Percentiles rank a stretch among this genome's conserved stretches.
Evolutionary conservation across 1,139 yeast genomes (phyloP).

Genomic region (Blastobotrys indianensis): DNA sequence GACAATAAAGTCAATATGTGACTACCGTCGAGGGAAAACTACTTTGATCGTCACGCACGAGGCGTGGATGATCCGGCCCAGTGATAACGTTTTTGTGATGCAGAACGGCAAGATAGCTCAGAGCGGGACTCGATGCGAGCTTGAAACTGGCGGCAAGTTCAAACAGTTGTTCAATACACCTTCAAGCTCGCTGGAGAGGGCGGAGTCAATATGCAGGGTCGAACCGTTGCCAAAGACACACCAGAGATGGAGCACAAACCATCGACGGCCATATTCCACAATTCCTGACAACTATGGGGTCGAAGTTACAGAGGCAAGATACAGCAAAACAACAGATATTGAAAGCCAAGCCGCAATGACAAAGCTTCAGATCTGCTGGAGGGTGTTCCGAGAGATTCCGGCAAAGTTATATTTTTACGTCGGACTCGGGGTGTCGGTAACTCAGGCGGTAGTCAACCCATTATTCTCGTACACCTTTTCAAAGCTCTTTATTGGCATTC

Average conservation of each 20-base stretch:
- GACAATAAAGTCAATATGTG: slow-evolving; percentile 46
- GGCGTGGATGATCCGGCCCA: slow-evolving; percentile 44
- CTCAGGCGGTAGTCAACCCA: slow-evolving; percentile 65
- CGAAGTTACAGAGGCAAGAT: no score
- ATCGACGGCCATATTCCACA: not conserved
- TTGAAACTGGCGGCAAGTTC: slow-evolving; percentile 22
- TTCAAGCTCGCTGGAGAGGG: not conserved
- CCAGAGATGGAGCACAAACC: no score
- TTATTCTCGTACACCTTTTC: slow-evolving; percentile 75
- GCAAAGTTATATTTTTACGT: slow-evolving; percentile 37
- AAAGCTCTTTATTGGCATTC: slow-evolving; percentile 43
- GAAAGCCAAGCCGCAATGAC: no score
- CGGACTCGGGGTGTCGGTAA: slow-evolving; percentile 51
- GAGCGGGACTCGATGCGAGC: slow-evolving; percentile 37
- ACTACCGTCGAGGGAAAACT: slow-evolving; percentile 63
- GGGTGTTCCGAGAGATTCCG: slow-evolving; percentile 15
- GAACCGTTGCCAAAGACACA: no score
- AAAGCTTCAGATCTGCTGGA: no score
- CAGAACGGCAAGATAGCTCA: slow-evolving; percentile 51
- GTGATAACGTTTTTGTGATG: slow-evolving; percentile 54
- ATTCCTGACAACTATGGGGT: not conserved
- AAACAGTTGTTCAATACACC: not conserved
- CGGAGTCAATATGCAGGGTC: no score
- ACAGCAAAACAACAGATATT: no score
- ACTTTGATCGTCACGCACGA: slow-evolving; percentile 83